A percentile compares a stretch with the other conserved stretches of the same genome.
These are phyloP conservation scores for Peniophora sp. DNA, from an alignment of 1,284 basidiomycete genomes.

Conservation along the genomic window DNA sequence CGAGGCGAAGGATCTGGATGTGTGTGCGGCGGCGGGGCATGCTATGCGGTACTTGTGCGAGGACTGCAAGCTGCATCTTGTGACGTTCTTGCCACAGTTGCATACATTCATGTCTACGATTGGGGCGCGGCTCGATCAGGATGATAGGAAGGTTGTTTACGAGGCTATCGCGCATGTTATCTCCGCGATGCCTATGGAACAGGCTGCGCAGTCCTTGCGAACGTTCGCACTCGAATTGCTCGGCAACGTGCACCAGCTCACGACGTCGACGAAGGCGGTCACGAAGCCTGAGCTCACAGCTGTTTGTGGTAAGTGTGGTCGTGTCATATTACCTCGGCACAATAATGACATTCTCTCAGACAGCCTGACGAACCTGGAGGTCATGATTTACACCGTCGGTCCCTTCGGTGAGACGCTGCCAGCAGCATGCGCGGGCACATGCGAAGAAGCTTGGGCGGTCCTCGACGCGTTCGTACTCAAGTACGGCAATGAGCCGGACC, in stretches of 20 bases:
- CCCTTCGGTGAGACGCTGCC: constrained; percentile 81
- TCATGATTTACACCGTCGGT: constrained; percentile 76
- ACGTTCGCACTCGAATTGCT: constrained; percentile 78
- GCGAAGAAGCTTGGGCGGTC: constrained; percentile 76
- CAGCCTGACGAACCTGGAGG: constrained; percentile 83
- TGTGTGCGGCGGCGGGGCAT: constrained; percentile 91
- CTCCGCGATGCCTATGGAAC: constrained; percentile 82
- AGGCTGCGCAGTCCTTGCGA: constrained; percentile 77
- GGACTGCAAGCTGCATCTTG: constrained; percentile 91
- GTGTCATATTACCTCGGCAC: constrained; percentile 11
- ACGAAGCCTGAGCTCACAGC: constrained; percentile 58
- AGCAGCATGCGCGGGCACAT: constrained; percentile 70
- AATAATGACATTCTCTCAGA: constrained; percentile 34
- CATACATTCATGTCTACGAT: constrained; percentile 82
- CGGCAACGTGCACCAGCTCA: constrained; percentile 58
- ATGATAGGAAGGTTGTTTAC: constrained; percentile 88
- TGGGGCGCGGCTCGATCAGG: constrained; percentile 73
- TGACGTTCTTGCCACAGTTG: constrained; percentile 87
- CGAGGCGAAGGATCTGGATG: constrained; percentile 71
- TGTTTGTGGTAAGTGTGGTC: constrained; percentile 48
- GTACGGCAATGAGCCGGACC: constrained; percentile 73
- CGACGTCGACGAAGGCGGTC: constrained; percentile 38
- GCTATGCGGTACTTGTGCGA: constrained; percentile 96
- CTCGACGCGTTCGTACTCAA: constrained; percentile 77
- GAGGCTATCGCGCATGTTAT: constrained; percentile 96